Evolutionary conservation across 176 grass and related monocot genomes (phyloP).

Genomic region (Eleusine coracana): DNA sequence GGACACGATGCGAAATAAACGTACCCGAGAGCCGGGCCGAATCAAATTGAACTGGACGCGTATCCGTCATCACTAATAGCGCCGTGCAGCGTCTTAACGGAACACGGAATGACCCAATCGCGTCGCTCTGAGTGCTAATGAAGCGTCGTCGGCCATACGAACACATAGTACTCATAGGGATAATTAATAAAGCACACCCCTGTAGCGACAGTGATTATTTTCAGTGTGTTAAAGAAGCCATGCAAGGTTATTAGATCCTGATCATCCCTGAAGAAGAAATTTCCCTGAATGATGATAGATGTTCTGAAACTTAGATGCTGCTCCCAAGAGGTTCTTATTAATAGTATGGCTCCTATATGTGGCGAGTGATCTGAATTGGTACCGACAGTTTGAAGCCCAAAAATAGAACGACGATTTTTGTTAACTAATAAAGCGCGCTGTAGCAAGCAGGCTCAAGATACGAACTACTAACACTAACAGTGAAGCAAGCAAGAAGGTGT

Average conservation of each 20-base stretch:
- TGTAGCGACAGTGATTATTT: background rate
- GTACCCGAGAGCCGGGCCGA: background rate
- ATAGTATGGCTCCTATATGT: background rate
- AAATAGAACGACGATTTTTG: conserved; percentile 2
- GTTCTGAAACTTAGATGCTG: background rate
- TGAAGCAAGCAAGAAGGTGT: background rate
- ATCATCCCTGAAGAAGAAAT: background rate
- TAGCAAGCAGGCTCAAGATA: too few species aligned
- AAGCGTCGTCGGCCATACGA: background rate
- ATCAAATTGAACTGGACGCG: conserved; percentile 18
- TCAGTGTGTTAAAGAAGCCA: background rate
- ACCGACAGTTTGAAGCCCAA: background rate
- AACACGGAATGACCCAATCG: background rate
- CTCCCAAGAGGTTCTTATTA: background rate
- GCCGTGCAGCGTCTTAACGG: background rate
- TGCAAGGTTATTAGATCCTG: background rate
- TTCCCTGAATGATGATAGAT: background rate
- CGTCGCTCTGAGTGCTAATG: background rate
- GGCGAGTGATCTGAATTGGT: background rate
- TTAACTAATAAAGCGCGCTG: background rate
- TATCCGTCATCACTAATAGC: background rate
- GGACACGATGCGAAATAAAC: background rate
- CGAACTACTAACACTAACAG: background rate
- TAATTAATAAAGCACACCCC: background rate
- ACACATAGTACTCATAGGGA: background rate